These are phyloP conservation scores for Ceratobasidium sp. DNA, from an alignment of 1,284 basidiomycete species.

Conservation along the genomic window DNA sequence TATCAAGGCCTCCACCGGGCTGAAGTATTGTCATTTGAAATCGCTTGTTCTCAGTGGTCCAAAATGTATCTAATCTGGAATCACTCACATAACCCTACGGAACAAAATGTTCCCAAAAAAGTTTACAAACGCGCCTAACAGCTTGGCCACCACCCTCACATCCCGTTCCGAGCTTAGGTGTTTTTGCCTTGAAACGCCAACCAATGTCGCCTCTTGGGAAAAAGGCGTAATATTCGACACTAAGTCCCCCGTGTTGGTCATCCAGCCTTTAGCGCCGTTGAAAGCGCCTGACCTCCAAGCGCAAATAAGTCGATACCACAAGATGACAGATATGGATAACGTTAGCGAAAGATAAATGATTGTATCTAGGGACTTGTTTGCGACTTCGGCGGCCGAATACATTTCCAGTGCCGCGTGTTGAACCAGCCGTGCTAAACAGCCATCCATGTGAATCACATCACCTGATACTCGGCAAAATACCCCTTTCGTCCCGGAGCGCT, in stretches of 20 bases:
- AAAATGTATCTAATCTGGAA: neutral
- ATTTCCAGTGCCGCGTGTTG: too few relatives aligned
- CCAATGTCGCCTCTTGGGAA: neutral
- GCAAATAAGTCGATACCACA: neutral
- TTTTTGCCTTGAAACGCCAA: neutral
- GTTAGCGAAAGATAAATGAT: neutral
- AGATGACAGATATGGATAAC: neutral
- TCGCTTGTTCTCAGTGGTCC: neutral
- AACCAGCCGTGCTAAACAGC: too few relatives aligned
- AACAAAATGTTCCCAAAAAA: neutral
- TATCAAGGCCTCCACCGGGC: conserved; percentile 9
- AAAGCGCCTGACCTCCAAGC: neutral
- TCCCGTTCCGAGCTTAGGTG: too few relatives aligned
- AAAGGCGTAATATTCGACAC: neutral
- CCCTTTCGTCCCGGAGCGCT: too few relatives aligned
- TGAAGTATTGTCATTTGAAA: neutral
- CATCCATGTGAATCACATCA: too few relatives aligned
- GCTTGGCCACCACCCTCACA: neutral
- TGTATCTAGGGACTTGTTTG: neutral
- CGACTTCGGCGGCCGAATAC: neutral
- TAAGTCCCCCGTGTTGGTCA: neutral
- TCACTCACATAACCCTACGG: conserved; percentile 4
- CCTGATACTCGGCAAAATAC: too few relatives aligned
- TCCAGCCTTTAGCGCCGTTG: neutral
- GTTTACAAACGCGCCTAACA: neutral